Base-by-base conservation (phyloP, 1,284 basidiomycete genomes). In the Ceratorhiza oryzae-sativae region DNA sequence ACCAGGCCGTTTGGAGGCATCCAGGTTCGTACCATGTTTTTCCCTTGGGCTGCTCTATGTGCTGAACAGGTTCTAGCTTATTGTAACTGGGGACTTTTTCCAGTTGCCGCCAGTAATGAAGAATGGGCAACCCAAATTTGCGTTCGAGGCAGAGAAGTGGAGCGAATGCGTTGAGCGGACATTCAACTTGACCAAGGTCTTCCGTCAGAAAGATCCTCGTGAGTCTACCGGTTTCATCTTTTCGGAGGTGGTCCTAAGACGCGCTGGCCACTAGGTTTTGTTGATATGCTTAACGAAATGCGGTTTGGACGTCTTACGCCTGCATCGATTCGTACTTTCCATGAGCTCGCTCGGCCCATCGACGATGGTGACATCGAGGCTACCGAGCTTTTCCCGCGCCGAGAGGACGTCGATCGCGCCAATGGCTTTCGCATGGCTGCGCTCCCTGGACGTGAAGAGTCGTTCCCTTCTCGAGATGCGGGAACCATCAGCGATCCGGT, bases 41-140 rank as follows among this genome's bases (percentile, higher is more conserved):
- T 0, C 46, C 23, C 49, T 25, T 9, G n/a, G 2, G 20, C 46
- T 12, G 34, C 23, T 51, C 25, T 46, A n/a, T n/a, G n/a, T 71
- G 41, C 56, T 70, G 23, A 42, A 12, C 42, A 10, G 36, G 1
- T 45, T 73, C 0, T 90, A 96, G 90, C 82, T 99, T 73, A 87
- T 96, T 74, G 85, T 97, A 13, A 96, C 94, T 0, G 96, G 96
- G 25, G 96, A 99, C 79, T 99, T 98, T 81, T 97, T 94, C 81
- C 96, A 99, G 80, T 84, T 99, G 5, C 97, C 97, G 0, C 97
- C 97, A 0, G 95, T 99, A 12, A 86, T 85, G 15, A 86, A 86
- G 75, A 80, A 80, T 2, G 79, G 81, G 2, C 62, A 74, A 55
- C 79, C 72, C 20, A 84, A 79, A 73, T 98, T 97, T 79, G 91